Evolutionary conservation across 257 asterid species (phyloP), one percentile per base, ranked within the genome.

Genomic region (Plantago ovata): DNA sequence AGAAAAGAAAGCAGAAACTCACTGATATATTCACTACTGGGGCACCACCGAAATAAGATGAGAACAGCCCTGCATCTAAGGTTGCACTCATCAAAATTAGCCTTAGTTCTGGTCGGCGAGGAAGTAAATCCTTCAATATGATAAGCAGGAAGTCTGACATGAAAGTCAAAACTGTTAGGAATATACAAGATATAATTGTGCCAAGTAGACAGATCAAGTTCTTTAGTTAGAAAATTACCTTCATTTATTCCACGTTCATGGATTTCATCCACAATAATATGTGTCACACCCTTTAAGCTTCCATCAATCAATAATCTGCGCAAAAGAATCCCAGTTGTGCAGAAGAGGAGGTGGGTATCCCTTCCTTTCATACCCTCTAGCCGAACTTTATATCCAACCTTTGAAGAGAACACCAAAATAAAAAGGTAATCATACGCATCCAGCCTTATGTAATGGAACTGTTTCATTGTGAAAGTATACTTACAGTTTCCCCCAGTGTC

Each of bases 161-260:
- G 69, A 64, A 68, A 60, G 59, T 69, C 23, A n/a, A 59, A 45
- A 71, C 18, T 38, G 71, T 79, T 63, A 68, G 61, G 57, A 72
- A 10, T 20, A 10, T 44, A 57, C 50, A 32, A 47, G 48, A 62
- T 40, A 33, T 63, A 23, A 19, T 18, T 49, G 45, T 53, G 60
- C 32, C 10, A 20, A 66, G 59, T 58, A 23, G 12, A 23, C 33
- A 3, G 39, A 39, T 21, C 11, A 49, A 66, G 57, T 48, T 21
- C n/a, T 42, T 44, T 46, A 65, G 49, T 33, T 54, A 57, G 50
- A 67, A 32, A 45, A 15, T 71, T 64, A 88, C 98, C 98, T 84
- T 92, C 98, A 74, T 92, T 92, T 57, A 92, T 81, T 76, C 97
- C 98, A 56, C 97, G 98, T 64, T 92, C 98, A 76, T 92, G 98